Conservation (phyloP, 2,329 filamentous ascomycete species). For the Cercospora sp. region DNA sequence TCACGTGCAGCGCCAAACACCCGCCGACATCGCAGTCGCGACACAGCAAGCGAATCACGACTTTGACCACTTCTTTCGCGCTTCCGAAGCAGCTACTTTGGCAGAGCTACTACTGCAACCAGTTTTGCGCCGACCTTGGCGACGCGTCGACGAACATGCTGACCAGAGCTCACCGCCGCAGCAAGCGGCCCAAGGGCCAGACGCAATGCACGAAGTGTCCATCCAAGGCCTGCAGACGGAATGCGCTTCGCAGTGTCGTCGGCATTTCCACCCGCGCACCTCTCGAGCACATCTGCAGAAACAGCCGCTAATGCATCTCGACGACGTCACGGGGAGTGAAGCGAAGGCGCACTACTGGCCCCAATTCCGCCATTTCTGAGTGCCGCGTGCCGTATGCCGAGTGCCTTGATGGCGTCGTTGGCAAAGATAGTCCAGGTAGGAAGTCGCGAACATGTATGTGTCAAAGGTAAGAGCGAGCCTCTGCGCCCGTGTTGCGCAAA, state of each 20-base stretch:
- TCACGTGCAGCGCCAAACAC: background rate
- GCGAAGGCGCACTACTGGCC: background rate
- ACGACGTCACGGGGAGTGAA: background rate
- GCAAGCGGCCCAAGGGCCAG: background rate
- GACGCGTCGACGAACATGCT: background rate
- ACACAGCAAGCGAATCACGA: background rate
- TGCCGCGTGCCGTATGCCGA: background rate
- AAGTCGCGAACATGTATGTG: background rate
- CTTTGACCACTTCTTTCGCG: background rate
- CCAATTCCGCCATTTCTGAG: background rate
- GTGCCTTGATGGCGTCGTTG: background rate
- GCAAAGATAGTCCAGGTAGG: background rate
- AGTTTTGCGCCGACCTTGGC: background rate
- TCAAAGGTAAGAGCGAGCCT: background rate
- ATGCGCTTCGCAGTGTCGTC: background rate
- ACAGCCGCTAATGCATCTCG: background rate
- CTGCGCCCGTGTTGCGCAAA: background rate
- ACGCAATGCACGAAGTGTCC: background rate
- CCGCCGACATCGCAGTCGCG: too few species aligned
- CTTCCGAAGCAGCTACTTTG: too few species aligned
- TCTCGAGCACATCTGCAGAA: background rate
- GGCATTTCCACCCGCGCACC: background rate
- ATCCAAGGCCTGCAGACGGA: background rate
- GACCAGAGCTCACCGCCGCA: background rate
- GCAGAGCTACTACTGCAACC: background rate